A percentile compares a stretch with the other conserved stretches of the same genome.
Evolutionary conservation across 2,329 filamentous ascomycete species (phyloP).

Genomic region (Alternaria ventricosa): DNA sequence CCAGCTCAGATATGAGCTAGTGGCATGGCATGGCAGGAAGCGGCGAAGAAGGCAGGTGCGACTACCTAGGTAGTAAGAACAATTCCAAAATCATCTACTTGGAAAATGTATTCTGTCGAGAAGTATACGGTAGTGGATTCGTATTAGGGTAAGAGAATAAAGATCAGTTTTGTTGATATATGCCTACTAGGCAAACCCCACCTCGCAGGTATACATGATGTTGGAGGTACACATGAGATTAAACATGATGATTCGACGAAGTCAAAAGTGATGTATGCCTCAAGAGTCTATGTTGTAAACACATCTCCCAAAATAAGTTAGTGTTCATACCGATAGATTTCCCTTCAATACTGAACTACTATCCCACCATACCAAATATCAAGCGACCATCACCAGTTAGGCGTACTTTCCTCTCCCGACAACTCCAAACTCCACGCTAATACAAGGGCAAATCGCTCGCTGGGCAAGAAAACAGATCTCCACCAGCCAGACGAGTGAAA

Average conservation of each 20-base stretch:
- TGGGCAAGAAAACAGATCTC: neutral
- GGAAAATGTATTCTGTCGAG: too few species aligned
- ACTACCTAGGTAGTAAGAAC: too few species aligned
- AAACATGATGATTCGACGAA: neutral
- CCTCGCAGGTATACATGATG: neutral
- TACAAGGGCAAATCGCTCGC: neutral
- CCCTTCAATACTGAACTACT: neutral
- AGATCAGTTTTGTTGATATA: too few species aligned
- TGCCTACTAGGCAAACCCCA: too few species aligned
- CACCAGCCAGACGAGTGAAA: neutral
- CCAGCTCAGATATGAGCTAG: too few species aligned
- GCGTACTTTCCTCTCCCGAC: neutral
- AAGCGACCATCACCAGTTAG: neutral
- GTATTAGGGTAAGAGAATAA: too few species aligned
- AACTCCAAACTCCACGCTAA: constrained; percentile 9
- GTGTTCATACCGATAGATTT: neutral
- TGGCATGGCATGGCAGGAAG: too few species aligned
- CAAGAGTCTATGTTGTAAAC: neutral
- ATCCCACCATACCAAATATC: neutral
- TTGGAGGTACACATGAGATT: neutral
- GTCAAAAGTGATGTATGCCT: neutral
- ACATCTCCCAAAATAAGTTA: neutral
- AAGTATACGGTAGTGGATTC: too few species aligned
- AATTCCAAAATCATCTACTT: too few species aligned
- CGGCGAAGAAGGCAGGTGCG: too few species aligned